Base-by-base conservation (phyloP, 495 filamentous ascomycete genomes). In the Niebla homalea region DNA sequence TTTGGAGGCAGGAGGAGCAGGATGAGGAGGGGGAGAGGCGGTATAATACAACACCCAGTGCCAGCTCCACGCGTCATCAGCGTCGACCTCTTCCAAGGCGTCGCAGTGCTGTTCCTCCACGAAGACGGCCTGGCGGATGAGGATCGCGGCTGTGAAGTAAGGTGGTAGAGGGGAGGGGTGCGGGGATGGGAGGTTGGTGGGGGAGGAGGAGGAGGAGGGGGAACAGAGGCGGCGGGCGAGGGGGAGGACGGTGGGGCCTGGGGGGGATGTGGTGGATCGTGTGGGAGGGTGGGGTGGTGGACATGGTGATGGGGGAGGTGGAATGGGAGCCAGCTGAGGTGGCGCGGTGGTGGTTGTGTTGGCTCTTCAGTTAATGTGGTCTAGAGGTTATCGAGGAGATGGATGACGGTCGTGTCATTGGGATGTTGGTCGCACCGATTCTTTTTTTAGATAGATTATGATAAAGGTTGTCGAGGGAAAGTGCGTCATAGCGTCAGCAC, bases 41-140 rank as follows among this genome's bases (percentile, higher is more conserved):
- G 84, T 83, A 66, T 76, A 77, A 65, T 82, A 96, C 50, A 95
- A 66, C 25, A 94, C 76, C 83, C 85, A 94, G 62, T 95, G 89
- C 69, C 78, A 87, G 53, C 76, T 79, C 7, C 85, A 75, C 2
- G 67, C 18, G 62, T 97, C 90, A 62, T 95, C 87, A 2, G 64
- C 64, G 67, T 97, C 90, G 57, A 84, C 70, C 58, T 97, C 90
- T 57, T 74, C 73, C 2, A 77, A 75, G 0, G 77, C 62, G 0
- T 82, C 74, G 23, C 84, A 76, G 11, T 69, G 55, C 57, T 95
- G 89, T 63, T 94, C 89, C 19, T 72, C 76, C 49, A 95, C 78
- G 1, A 88, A 81, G 72, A 88, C 96, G 47, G 80, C 79, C 36
- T 94, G 73, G 43, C 89, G 78, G 3, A 87, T 89, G 50, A 88